Evolutionary conservation across 108 stramenopile species (phyloP).

Genomic region (Aurantiochytrium sp.): DNA sequence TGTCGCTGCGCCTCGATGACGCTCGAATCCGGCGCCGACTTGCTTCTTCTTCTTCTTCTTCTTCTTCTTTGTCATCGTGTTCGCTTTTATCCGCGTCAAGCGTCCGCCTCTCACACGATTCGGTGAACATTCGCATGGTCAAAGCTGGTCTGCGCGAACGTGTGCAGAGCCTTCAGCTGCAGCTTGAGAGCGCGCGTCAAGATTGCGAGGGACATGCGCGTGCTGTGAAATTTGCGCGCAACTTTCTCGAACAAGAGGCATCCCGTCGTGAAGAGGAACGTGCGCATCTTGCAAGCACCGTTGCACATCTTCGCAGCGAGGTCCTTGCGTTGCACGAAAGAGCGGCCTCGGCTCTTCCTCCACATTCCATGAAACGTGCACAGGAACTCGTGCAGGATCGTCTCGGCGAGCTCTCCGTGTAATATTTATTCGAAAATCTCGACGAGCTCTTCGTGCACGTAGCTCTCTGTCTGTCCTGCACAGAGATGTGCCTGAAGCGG

Average conservation of each 20-base stretch:
- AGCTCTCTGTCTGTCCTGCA: too few relatives aligned
- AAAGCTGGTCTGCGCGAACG: not conserved
- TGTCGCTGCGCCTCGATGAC: not conserved
- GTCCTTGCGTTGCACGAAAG: not conserved
- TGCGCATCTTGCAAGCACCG: not conserved
- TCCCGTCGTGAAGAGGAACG: not conserved
- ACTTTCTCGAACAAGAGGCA: conserved; percentile 2
- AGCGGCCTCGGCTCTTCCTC: not conserved
- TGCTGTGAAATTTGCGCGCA: conserved; percentile 5
- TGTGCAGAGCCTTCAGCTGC: not conserved
- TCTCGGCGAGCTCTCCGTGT: not conserved
- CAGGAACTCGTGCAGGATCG: not conserved
- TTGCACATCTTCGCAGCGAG: not conserved
- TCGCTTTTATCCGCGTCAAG: not conserved
- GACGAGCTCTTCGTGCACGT: too few relatives aligned
- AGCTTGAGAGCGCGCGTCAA: not conserved
- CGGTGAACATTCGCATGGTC: not conserved
- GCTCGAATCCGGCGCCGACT: too few relatives aligned
- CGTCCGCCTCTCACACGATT: not conserved
- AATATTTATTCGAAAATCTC: too few relatives aligned
- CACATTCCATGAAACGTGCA: not conserved
- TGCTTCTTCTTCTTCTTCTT: too few relatives aligned
- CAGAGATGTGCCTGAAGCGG: too few relatives aligned
- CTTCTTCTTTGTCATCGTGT: not conserved
- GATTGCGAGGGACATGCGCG: not conserved